Evolutionary conservation across 495 filamentous ascomycete species (phyloP), one percentile per base, ranked within the genome.

Genomic region (Aspergillus affinis): DNA sequence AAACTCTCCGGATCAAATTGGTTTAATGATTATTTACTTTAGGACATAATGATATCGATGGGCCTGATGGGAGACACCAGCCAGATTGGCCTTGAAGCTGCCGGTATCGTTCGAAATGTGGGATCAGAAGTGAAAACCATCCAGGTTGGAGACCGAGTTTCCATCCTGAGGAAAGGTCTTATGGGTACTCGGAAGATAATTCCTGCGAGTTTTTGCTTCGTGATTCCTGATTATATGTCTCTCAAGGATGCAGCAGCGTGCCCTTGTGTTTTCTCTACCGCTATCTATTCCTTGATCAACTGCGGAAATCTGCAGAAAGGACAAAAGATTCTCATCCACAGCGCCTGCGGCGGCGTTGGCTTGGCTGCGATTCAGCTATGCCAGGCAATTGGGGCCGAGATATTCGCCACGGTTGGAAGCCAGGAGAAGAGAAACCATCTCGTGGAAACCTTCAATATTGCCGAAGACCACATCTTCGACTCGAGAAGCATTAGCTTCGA

Each of bases 361-460:
- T 50, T 60, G 2, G 67, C 64, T 15, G 55, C 65, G 2, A 67
- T 67, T 18, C 55, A 65, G 41, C 41, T 63, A 18, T 62, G 54
- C 36, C 57, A 46, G 0, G 27, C 59, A 10, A 23, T 64, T 17
- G 65, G 65, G 5, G 66, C 63, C 2, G 26, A 63, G 27, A 56
- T 65, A 51, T 83, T 71, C 57, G 75, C 65, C 2, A 84, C 81
- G 0, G 82, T 78, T 21, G 74, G 77, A 8, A 76, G 56, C n/a
- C 51, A 74, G 6, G 71, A 75, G 19, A 80, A 83, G 61, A 55
- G 61, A 0, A 21, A 71, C 0, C 72, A 76, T 47, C 62, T 83
- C 0, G 55, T 63, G 3, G 45, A 64, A 0, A 52, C 54, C 0
- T 78, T 68, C 41, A 62, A 60, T 3, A 73, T 84, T 21, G 63